These are phyloP conservation scores for Saccharomycopsis lassenensis DNA, from an alignment of 805 yeast species.

Conservation along the genomic window DNA sequence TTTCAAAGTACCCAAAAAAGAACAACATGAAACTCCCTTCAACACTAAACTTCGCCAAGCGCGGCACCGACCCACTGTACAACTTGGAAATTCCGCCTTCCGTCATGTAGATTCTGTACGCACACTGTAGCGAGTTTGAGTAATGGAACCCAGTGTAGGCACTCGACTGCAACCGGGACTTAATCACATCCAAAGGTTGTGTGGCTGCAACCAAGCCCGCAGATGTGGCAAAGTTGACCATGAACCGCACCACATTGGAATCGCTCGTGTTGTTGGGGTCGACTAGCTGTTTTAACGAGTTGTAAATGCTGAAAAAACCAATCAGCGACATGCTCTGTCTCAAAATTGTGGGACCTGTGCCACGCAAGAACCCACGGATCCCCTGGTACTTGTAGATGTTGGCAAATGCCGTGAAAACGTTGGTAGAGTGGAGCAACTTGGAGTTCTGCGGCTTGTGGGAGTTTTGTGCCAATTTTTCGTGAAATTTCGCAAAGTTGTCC, in stretches of 20 bases:
- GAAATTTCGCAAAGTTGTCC: conserved; percentile 23
- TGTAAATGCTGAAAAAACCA: conserved; percentile 77
- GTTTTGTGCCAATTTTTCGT: conserved; percentile 21
- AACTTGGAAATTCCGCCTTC: conserved; percentile 34
- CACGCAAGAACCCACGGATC: conserved; percentile 66
- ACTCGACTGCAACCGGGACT: conserved; percentile 71
- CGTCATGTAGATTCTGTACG: conserved; percentile 36
- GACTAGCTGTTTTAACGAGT: conserved; percentile 59
- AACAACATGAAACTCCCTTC: conserved; percentile 34
- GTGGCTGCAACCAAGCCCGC: conserved; percentile 65
- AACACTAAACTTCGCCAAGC: conserved; percentile 58
- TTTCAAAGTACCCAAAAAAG: conserved; percentile 15
- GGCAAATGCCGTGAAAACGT: conserved; percentile 39
- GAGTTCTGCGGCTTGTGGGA: conserved; percentile 23
- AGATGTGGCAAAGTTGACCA: conserved; percentile 41
- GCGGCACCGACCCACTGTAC: conserved; percentile 54
- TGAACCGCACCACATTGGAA: conserved; percentile 24
- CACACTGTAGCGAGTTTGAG: conserved; percentile 49
- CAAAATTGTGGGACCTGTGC: conserved; percentile 68
- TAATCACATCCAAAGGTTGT: conserved; percentile 83
- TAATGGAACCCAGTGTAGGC: conserved; percentile 32
- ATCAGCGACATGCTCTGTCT: conserved; percentile 74
- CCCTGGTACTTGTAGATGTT: conserved; percentile 73
- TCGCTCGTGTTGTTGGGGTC: conserved; percentile 39
- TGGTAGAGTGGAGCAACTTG: conserved; percentile 43